phyloP scores from a whole-genome alignment of 768 basidiomycete genomes.

The Russula dissimulans region DNA sequence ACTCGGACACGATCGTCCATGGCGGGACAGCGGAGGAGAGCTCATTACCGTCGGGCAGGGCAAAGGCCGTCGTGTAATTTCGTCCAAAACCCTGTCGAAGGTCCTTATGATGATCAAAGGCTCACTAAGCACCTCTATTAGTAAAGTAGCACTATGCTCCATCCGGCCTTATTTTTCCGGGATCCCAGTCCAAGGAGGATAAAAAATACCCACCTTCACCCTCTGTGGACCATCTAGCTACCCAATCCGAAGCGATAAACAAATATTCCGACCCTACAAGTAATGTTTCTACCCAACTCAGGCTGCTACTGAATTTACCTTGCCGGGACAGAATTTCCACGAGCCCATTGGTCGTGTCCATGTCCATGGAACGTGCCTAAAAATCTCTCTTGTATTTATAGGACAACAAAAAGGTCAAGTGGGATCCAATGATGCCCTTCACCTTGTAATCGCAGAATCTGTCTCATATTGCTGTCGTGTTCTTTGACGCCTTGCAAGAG shows the following conservation, averaged over 20 bases:
- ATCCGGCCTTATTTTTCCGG: constrained; percentile 4
- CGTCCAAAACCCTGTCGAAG: constrained; percentile 7
- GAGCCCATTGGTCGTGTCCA: constrained; percentile 53
- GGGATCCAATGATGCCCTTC: constrained; percentile 26
- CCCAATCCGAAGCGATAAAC: constrained; percentile 15
- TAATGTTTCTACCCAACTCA: too few species aligned
- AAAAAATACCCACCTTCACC: constrained; percentile 22
- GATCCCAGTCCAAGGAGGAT: background rate
- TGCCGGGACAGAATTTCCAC: constrained; percentile 38
- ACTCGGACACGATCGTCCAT: too few species aligned
- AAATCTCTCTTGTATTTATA: constrained; percentile 39
- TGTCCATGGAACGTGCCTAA: constrained; percentile 32
- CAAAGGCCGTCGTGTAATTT: background rate
- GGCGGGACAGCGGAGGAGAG: too few species aligned
- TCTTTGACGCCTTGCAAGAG: background rate
- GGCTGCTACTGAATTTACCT: background rate
- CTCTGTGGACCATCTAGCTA: constrained; percentile 23
- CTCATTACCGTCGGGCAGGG: too few species aligned
- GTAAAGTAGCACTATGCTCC: background rate
- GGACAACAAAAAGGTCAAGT: constrained; percentile 38
- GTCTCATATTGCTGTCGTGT: background rate
- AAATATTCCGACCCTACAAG: background rate
- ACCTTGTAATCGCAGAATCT: constrained; percentile 39
- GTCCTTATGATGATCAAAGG: constrained; percentile 10
- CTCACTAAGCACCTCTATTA: background rate